Evolutionary conservation across 2,329 filamentous ascomycete species (phyloP).

Genomic region (Colletotrichum aenigma): DNA sequence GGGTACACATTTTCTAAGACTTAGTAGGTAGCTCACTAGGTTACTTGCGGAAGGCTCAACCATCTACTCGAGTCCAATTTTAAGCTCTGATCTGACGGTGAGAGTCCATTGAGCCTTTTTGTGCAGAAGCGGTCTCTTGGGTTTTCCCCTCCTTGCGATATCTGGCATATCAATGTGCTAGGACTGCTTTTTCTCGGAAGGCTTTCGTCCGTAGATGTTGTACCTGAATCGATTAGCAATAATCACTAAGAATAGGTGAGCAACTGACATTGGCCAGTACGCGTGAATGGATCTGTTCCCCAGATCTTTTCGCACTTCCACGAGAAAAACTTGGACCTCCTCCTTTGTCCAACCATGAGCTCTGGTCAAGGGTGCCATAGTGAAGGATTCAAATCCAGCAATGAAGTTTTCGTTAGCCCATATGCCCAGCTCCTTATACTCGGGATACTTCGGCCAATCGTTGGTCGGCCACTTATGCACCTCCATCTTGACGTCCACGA

Average conservation of each 20-base stretch:
- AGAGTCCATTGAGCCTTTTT: neutral
- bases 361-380: conserved; percentile 35
- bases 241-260: neutral
- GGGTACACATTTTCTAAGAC: neutral
- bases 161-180: neutral
- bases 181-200: neutral
- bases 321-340: conserved; percentile 32
- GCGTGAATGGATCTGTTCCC: conserved; percentile 30
- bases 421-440: conserved; percentile 31
- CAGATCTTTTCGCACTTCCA: conserved; percentile 32
- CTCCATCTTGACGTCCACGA: conserved; percentile 30
- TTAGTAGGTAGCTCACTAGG: neutral
- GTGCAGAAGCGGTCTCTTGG: too few species aligned
- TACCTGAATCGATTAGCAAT: neutral
- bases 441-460: conserved; percentile 31
- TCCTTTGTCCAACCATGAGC: conserved; percentile 31
- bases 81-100: neutral
- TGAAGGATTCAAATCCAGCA: conserved; percentile 35
- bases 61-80: neutral
- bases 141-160: neutral
- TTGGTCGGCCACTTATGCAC: conserved; percentile 33
- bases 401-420: conserved; percentile 24
- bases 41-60: neutral
- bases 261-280: conserved; percentile 30
- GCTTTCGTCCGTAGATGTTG: neutral